phyloP scores from a whole-genome alignment of 1,139 yeast species.

The Saccharomyces hybrid region DNA sequence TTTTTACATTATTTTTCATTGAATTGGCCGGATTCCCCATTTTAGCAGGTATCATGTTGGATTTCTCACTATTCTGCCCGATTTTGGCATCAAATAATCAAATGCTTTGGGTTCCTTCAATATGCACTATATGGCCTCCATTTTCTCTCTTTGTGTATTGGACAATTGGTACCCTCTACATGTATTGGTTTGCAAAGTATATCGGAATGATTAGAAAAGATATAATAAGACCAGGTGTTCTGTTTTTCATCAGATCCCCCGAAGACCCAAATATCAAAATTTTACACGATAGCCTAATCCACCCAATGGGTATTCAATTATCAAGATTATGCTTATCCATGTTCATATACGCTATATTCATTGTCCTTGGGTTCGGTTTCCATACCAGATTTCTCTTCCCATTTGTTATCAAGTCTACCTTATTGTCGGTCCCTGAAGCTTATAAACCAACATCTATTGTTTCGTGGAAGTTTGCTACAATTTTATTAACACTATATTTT shows the following conservation, averaged over 20 bases:
- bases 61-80: slow-evolving; percentile 54
- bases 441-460: slow-evolving; percentile 5
- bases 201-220: slow-evolving; percentile 72
- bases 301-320: slow-evolving; percentile 64
- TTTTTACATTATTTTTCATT: slow-evolving; percentile 62
- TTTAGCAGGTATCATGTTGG: slow-evolving; percentile 74
- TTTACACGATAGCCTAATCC: slow-evolving; percentile 79
- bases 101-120: slow-evolving; percentile 16
- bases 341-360: slow-evolving; percentile 65
- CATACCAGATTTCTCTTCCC: slow-evolving; percentile 37
- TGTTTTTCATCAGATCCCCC: slow-evolving; percentile 86
- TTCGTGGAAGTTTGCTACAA: slow-evolving; percentile 6
- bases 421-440: slow-evolving; percentile 22
- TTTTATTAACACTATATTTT: slow-evolving; percentile 10
- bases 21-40: slow-evolving; percentile 82
- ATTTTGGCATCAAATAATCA: slow-evolving; percentile 33
- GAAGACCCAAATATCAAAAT: slow-evolving; percentile 88
- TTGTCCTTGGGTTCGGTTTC: slow-evolving; percentile 67
- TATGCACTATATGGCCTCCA: slow-evolving; percentile 21
- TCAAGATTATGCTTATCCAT: slow-evolving; percentile 70
- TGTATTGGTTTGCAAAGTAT: slow-evolving; percentile 79
- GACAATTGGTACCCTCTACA: slow-evolving; percentile 74
- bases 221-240: slow-evolving; percentile 79
- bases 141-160: slow-evolving; percentile 42
- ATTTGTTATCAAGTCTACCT: slow-evolving; percentile 16